Evolutionary conservation across 495 filamentous ascomycete species (phyloP).

Genomic region (Xylaria nigripes): DNA sequence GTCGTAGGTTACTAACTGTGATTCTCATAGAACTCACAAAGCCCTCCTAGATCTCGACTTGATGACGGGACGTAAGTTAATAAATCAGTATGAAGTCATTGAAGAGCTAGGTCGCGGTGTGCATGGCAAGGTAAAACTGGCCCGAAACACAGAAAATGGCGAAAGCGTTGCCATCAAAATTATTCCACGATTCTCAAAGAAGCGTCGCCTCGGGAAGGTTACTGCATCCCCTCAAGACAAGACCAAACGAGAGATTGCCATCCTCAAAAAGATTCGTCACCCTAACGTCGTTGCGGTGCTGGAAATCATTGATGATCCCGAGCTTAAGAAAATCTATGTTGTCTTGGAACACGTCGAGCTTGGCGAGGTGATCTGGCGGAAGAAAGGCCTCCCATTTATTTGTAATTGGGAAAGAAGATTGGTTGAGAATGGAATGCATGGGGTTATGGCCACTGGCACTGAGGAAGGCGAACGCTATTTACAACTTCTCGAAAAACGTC

Average conservation of each 20-base stretch:
- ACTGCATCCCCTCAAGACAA: constrained; percentile 70
- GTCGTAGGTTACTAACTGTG: not conserved
- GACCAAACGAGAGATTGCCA: constrained; percentile 94
- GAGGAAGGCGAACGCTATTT: constrained; percentile 58
- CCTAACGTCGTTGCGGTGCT: constrained; percentile 89
- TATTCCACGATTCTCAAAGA: constrained; percentile 89
- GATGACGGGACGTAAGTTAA: constrained; percentile 82
- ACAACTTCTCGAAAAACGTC: constrained; percentile 47
- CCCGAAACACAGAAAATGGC: constrained; percentile 63
- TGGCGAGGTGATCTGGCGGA: constrained; percentile 90
- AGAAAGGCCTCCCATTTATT: constrained; percentile 70
- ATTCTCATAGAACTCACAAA: constrained; percentile 58
- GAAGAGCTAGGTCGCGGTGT: constrained; percentile 91
- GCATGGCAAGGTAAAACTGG: constrained; percentile 95
- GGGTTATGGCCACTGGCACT: constrained; percentile 36
- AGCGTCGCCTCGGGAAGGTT: constrained; percentile 72
- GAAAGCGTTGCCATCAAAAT: constrained; percentile 96
- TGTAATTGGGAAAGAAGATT: constrained; percentile 73
- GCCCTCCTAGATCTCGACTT: constrained; percentile 82
- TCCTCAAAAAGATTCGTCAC: constrained; percentile 95
- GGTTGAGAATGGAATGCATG: constrained; percentile 60
- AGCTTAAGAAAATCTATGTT: constrained; percentile 94
- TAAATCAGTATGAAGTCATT: constrained; percentile 96
- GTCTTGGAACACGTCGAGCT: constrained; percentile 89
- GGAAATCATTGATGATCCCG: constrained; percentile 95